Percentiles rank a stretch among this genome's conserved stretches.
These are phyloP conservation scores for Colletotrichum falcatum DNA, from an alignment of 2,329 filamentous ascomycete genomes.

Conservation along the genomic window DNA sequence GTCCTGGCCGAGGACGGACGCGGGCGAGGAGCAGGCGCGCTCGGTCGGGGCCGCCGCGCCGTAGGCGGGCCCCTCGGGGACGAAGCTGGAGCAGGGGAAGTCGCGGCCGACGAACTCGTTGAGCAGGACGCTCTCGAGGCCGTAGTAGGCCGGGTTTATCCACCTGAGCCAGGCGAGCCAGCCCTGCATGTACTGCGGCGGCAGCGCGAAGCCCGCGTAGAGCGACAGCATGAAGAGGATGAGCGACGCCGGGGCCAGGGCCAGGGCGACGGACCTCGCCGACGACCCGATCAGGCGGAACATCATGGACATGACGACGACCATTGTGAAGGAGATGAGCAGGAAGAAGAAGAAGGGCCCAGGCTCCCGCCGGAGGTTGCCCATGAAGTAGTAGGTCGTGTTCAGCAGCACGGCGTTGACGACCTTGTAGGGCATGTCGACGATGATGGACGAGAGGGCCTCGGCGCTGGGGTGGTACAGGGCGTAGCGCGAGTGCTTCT, in stretches of 20 bases:
- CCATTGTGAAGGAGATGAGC: conserved; percentile 69
- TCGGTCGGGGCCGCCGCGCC: conserved; percentile 44
- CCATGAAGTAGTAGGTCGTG: conserved; percentile 57
- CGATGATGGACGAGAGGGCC: conserved; percentile 44
- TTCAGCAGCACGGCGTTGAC: conserved; percentile 52
- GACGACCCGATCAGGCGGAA: conserved; percentile 61
- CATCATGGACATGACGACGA: conserved; percentile 74
- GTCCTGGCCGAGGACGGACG: conserved; percentile 58
- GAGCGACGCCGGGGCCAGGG: conserved; percentile 64
- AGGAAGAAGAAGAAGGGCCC: conserved; percentile 75
- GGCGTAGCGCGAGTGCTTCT: conserved; percentile 56
- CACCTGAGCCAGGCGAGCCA: conserved; percentile 70
- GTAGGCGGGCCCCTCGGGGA: conserved; percentile 48
- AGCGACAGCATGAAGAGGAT: conserved; percentile 59
- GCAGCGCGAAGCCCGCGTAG: conserved; percentile 62
- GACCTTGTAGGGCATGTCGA: conserved; percentile 52
- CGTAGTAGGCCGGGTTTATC: conserved; percentile 73
- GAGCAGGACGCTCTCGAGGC: conserved; percentile 71
- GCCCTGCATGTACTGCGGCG: conserved; percentile 59
- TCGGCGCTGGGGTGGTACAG: conserved; percentile 54
- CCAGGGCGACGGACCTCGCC: conserved; percentile 63
- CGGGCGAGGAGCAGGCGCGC: conserved; percentile 61
- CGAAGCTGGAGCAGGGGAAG: conserved; percentile 59
- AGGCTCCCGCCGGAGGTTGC: conserved; percentile 59
- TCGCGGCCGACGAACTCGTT: conserved; percentile 68